Evolutionary conservation across 306 rosid species (phyloP).

Genomic region (Hylodesmum podocarpum): DNA sequence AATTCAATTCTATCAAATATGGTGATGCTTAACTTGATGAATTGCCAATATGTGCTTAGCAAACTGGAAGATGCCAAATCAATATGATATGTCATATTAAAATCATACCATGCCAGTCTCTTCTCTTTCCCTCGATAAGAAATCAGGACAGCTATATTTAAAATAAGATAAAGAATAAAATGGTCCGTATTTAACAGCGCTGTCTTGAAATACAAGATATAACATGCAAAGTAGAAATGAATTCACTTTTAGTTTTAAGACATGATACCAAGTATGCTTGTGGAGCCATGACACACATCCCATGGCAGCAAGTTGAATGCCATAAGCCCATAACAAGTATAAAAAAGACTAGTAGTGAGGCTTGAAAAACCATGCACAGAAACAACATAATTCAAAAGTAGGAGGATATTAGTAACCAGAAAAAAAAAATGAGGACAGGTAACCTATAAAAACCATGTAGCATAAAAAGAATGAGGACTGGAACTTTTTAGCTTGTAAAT

Average conservation of each 20-base stretch:
- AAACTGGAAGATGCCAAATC: neutral
- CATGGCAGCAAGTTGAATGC: too few relatives aligned
- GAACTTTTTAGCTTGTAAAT: too few relatives aligned
- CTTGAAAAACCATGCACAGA: neutral
- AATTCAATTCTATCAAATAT: conserved; percentile 21
- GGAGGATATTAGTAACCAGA: neutral
- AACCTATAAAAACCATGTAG: neutral
- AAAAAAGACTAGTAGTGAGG: neutral
- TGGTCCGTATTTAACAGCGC: neutral
- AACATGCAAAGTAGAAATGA: neutral
- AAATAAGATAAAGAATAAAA: neutral
- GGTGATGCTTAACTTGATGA: neutral
- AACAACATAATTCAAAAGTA: neutral
- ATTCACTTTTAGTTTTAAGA: neutral
- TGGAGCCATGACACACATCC: too few relatives aligned
- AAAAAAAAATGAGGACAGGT: neutral
- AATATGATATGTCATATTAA: neutral
- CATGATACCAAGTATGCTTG: neutral
- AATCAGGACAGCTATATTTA: neutral
- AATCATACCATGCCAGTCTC: neutral
- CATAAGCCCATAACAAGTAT: neutral
- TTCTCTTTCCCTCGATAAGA: neutral
- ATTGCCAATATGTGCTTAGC: neutral
- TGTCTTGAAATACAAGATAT: neutral
- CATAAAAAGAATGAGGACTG: too few relatives aligned